Evolutionary conservation across 2,329 filamentous ascomycete genomes (phyloP).

Genomic region (Metarhizium brunneum): DNA sequence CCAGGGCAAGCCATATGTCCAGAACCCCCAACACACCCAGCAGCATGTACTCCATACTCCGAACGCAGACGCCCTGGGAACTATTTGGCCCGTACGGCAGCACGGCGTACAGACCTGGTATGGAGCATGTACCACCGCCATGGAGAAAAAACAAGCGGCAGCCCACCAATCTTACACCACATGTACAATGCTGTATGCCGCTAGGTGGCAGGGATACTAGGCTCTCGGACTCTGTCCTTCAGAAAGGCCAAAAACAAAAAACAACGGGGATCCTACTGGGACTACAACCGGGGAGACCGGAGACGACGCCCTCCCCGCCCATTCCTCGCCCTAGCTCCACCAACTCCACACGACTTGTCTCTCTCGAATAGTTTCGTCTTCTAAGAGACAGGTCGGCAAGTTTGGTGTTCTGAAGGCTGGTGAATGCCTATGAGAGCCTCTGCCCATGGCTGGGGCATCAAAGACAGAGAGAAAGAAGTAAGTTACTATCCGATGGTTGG

Average conservation of each 20-base stretch:
- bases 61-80: too few species aligned
- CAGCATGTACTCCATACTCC: not conserved
- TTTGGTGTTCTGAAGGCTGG: not conserved
- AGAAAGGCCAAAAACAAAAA: not conserved
- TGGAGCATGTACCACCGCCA: not conserved
- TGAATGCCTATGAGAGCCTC: not conserved
- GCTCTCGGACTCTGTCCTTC: constrained; percentile 2
- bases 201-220: constrained; percentile 2
- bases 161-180: not conserved
- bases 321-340: not conserved
- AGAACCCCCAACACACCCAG: not conserved
- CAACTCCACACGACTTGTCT: constrained; percentile 1
- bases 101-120: not conserved
- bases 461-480: not conserved
- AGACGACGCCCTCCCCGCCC: not conserved
- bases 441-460: not conserved
- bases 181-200: not conserved
- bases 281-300: constrained; percentile 1
- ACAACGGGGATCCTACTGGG: not conserved
- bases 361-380: not conserved
- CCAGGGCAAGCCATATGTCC: not conserved
- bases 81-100: not conserved
- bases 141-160: not conserved
- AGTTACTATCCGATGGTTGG: not conserved
- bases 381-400: not conserved